Conservation (phyloP, 495 filamentous ascomycete genomes). For the Neurospora cerealis region DNA sequence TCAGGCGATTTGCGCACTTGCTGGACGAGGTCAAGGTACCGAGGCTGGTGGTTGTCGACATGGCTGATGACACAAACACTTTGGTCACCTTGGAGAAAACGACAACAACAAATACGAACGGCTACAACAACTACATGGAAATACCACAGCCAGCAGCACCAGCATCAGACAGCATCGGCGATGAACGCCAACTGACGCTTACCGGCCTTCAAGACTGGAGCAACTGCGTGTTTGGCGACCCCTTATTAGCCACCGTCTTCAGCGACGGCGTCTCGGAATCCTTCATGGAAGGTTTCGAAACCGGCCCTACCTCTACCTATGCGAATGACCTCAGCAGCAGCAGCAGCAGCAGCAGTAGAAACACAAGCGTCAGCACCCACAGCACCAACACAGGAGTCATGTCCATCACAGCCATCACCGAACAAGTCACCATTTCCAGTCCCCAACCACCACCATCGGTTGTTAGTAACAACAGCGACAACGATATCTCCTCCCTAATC, state of each 20-base stretch:
- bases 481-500: slow-evolving; percentile 13
- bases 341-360: background rate
- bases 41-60: slow-evolving; percentile 29
- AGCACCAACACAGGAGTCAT: background rate
- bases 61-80: slow-evolving; percentile 22
- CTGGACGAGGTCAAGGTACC: slow-evolving; percentile 28
- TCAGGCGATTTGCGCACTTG: slow-evolving; percentile 25
- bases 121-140: background rate
- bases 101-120: background rate
- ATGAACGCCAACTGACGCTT: slow-evolving; percentile 7
- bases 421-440: background rate
- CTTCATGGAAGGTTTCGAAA: slow-evolving; percentile 31
- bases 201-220: slow-evolving; percentile 39
- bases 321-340: background rate
- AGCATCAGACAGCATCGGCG: background rate
- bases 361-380: background rate
- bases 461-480: background rate
- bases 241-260: slow-evolving; percentile 42
- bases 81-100: slow-evolving; percentile 16
- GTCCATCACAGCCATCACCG: background rate
- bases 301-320: background rate
- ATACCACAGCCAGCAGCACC: background rate
- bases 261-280: slow-evolving; percentile 29
- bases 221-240: slow-evolving; percentile 50
- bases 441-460: background rate